These are phyloP conservation scores for Fusarium sp. DNA, from an alignment of 2,329 filamentous ascomycete genomes.

Conservation along the genomic window DNA sequence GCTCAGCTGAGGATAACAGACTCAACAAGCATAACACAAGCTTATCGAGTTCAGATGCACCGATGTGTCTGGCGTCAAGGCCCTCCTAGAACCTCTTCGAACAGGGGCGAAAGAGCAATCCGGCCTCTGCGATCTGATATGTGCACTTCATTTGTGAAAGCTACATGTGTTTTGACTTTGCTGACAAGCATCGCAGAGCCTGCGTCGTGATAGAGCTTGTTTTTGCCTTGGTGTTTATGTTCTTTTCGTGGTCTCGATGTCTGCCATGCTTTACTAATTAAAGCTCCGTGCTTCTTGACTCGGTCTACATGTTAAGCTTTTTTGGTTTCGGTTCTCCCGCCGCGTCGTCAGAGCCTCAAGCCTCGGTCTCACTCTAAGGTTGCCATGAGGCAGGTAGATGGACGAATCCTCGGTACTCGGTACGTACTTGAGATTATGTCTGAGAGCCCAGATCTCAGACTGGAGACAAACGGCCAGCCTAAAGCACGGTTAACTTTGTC, in stretches of 20 bases:
- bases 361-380: not conserved
- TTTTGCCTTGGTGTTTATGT: not conserved
- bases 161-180: not conserved
- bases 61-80: not conserved
- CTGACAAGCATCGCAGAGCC: not conserved
- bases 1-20: not conserved
- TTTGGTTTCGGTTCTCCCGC: not conserved
- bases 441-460: slow-evolving; percentile 18
- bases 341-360: slow-evolving; percentile 2
- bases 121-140: not conserved
- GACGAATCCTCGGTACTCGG: slow-evolving; percentile 14
- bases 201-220: not conserved
- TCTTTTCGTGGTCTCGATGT: not conserved
- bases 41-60: not conserved
- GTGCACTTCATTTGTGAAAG: not conserved
- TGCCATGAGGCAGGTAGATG: not conserved
- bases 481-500: not conserved
- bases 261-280: not conserved
- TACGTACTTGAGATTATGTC: slow-evolving; percentile 4
- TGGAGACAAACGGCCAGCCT: slow-evolving; percentile 6
- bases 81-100: not conserved
- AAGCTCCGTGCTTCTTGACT: not conserved
- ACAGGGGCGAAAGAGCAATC: not conserved
- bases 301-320: not conserved
- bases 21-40: not conserved